Evolutionary conservation across 2,329 filamentous ascomycete genomes (phyloP), one percentile per base, ranked within the genome.

Genomic region (Periconia digitata): DNA sequence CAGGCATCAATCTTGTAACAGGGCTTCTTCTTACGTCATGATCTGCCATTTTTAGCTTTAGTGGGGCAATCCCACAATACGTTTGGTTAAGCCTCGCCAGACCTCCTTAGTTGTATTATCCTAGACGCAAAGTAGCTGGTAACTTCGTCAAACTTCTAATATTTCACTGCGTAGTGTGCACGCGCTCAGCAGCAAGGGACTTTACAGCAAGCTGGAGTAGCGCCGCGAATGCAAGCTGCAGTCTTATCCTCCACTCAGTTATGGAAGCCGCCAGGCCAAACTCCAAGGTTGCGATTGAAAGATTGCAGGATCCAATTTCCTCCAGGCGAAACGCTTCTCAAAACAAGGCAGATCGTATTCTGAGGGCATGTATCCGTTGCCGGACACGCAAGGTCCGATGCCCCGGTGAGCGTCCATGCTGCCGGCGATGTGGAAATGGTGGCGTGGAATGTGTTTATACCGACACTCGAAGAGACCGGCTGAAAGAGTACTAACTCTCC

Each of bases 361-460:
- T 7, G 18, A 20, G 37, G 18, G 65, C 65, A 20, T 69, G 65
- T 43, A 50, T 56, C 20, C 54, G 54, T 8, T 69, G 66, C 49
- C 64, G 66, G 17, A 53, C 47, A 21, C 53, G 62, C 37, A 70
- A 60, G 58, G 53, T 68, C 38, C 70, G 66, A 44, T 72, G 69
- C 45, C 67, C 62, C 46, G 70, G 70, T 4, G 47, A 62, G 23
- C 53, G 54, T 17, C 70, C 69, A 4, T 40, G 47, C 3, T 73
- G 70, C 46, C 51, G 53, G 13, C 62, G 66, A n/a, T 73, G 70
- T 47, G 47, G 54, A 21, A 59, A 58, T 20, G 53, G 56, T 24
- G 49, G 54, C 17, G 23, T 62, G 10, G 39, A 45, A 2, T 73
- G 70, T 48, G 49, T 57, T 13, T 73, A 73, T 55, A 55, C 58